These are phyloP conservation scores for Russula olivacea DNA, from an alignment of 768 basidiomycete species.

Conservation along the genomic window DNA sequence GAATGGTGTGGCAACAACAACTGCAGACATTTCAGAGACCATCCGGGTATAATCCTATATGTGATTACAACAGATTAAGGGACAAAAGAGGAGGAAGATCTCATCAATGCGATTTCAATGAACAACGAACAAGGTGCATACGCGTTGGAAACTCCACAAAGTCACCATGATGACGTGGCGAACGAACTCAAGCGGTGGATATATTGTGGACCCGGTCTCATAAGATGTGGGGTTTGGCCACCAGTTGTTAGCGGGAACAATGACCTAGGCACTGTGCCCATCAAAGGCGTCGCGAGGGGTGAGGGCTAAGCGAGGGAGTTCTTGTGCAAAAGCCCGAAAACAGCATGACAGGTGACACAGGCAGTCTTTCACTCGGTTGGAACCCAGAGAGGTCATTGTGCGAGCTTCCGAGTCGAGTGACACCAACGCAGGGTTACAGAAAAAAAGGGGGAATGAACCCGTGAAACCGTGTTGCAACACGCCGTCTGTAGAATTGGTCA, in stretches of 20 bases:
- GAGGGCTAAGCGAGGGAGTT: neutral
- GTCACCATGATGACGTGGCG: slow-evolving; percentile 14
- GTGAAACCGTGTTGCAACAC: neutral
- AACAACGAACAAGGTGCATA: neutral
- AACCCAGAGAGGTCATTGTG: neutral
- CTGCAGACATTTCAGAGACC: neutral
- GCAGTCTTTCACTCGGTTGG: neutral
- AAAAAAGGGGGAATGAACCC: neutral
- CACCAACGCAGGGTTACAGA: neutral
- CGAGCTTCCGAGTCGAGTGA: neutral
- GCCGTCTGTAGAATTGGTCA: neutral
- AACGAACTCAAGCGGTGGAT: neutral
- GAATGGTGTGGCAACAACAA: neutral
- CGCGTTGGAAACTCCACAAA: neutral
- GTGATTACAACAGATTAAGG: neutral
- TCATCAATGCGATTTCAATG: neutral
- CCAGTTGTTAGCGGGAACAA: neutral
- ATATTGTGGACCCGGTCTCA: neutral
- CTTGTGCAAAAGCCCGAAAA: neutral
- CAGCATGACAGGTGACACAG: neutral
- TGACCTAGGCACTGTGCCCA: neutral
- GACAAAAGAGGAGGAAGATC: neutral
- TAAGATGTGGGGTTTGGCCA: neutral
- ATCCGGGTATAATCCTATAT: neutral
- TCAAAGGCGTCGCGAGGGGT: neutral